These are phyloP conservation scores for Reticulascus tulasneorum DNA, from an alignment of 2,329 filamentous ascomycete genomes.

Conservation along the genomic window DNA sequence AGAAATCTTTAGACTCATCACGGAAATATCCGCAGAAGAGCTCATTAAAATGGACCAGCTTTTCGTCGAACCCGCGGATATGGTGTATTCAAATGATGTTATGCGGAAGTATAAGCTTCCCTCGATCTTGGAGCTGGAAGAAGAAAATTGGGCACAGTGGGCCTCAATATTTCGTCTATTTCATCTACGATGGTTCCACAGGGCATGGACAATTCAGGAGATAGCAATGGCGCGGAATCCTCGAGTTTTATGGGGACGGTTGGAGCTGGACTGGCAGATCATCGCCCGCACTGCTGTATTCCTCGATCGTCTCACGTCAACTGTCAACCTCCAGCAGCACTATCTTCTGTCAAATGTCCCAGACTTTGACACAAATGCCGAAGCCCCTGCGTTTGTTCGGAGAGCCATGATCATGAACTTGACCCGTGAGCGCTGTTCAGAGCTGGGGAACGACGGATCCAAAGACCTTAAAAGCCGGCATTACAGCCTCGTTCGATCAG, in stretches of 20 bases:
- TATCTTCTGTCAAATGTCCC: too few species aligned
- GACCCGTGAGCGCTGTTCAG: too few species aligned
- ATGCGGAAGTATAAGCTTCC: too few species aligned
- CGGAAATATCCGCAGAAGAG: too few species aligned
- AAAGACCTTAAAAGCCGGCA: background rate
- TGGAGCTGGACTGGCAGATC: constrained; percentile 8
- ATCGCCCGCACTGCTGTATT: constrained; percentile 8
- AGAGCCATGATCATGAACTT: constrained; percentile 3
- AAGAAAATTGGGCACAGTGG: too few species aligned
- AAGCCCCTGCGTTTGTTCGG: too few species aligned
- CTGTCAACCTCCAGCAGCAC: constrained; percentile 6
- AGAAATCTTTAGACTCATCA: too few species aligned
- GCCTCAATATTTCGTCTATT: constrained; percentile 9
- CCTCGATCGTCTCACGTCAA: constrained; percentile 5
- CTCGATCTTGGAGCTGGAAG: too few species aligned
- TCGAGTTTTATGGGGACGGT: constrained; percentile 10
- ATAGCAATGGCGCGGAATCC: constrained; percentile 11
- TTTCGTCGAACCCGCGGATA: too few species aligned
- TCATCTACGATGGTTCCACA: constrained; percentile 14
- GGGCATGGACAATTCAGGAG: constrained; percentile 16
- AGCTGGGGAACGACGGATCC: constrained; percentile 2
- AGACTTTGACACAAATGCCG: constrained; percentile 6
- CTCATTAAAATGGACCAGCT: too few species aligned
- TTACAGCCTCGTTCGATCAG: background rate
- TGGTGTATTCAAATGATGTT: too few species aligned